Percentiles rank a stretch among this genome's conserved stretches.
These are phyloP conservation scores for Pseudogymnoascus sp. DNA, from an alignment of 2,329 filamentous ascomycete species.

Conservation along the genomic window DNA sequence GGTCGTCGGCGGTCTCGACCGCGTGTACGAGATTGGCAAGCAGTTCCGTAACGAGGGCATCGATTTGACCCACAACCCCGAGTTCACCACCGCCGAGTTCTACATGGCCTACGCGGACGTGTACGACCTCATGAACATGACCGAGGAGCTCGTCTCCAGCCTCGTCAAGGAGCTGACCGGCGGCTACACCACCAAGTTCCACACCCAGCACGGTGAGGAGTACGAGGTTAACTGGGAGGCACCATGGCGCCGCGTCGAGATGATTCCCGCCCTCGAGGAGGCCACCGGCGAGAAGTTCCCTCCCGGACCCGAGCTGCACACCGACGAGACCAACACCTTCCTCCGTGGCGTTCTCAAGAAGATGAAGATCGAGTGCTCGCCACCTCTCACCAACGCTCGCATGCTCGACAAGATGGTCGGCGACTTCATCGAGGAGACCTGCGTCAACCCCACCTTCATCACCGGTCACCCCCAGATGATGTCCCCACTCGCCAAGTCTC, in stretches of 20 bases:
- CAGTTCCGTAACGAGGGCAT: slow-evolving; percentile 93
- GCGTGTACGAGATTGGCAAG: slow-evolving; percentile 91
- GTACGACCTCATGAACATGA: slow-evolving; percentile 82
- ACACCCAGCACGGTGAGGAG: slow-evolving; percentile 75
- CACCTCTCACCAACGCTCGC: slow-evolving; percentile 84
- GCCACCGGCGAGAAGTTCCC: slow-evolving; percentile 91
- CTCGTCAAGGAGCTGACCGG: slow-evolving; percentile 86
- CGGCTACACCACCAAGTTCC: slow-evolving; percentile 75
- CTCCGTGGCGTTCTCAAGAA: slow-evolving; percentile 78
- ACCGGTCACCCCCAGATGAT: slow-evolving; percentile 80
- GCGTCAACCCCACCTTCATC: slow-evolving; percentile 89
- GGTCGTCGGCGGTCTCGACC: slow-evolving; percentile 86
- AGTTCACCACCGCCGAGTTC: slow-evolving; percentile 97
- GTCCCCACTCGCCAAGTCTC: slow-evolving; percentile 94
- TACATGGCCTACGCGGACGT: slow-evolving; percentile 92
- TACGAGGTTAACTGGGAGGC: slow-evolving; percentile 94
- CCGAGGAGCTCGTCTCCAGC: slow-evolving; percentile 84
- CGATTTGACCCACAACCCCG: slow-evolving; percentile 92
- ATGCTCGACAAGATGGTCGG: slow-evolving; percentile 95
- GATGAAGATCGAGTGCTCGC: slow-evolving; percentile 80
- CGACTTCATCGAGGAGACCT: slow-evolving; percentile 91
- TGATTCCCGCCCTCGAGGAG: slow-evolving; percentile 90
- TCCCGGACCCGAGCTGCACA: slow-evolving; percentile 80
- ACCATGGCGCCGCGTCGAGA: slow-evolving; percentile 88
- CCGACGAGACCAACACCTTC: slow-evolving; percentile 77